phyloP scores from a whole-genome alignment of 805 yeast species.

The Sungouiella blattae region DNA sequence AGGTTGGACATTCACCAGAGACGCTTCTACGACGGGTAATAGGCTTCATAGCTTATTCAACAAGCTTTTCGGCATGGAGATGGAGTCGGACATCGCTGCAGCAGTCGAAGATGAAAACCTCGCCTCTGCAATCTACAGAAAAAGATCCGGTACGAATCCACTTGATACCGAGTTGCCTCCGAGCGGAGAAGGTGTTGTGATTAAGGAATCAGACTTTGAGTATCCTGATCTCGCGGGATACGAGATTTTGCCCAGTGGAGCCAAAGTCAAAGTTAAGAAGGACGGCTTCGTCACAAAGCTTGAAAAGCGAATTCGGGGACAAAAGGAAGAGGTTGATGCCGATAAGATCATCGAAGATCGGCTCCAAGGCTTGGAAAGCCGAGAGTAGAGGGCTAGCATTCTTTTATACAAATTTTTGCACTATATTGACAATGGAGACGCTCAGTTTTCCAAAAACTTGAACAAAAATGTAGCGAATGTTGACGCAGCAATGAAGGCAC shows the following conservation, averaged over 20 bases:
- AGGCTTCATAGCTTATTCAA: constrained; percentile 8
- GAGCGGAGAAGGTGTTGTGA: constrained; percentile 33
- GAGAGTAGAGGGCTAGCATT: constrained; percentile 3
- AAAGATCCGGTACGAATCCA: constrained; percentile 48
- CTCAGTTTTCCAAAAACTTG: constrained; percentile 33
- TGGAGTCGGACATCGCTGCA: constrained; percentile 7
- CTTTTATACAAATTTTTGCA: too few relatives aligned
- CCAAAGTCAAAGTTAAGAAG: constrained; percentile 44
- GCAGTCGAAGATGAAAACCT: constrained; percentile 11
- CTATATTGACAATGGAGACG: not conserved
- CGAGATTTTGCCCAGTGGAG: constrained; percentile 75
- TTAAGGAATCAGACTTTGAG: constrained; percentile 26
- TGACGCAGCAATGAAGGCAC: constrained; percentile 68
- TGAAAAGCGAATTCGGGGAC: constrained; percentile 35
- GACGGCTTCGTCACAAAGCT: constrained; percentile 22
- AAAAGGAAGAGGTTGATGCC: constrained; percentile 31
- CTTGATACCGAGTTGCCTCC: constrained; percentile 50
- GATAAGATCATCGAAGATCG: constrained; percentile 56
- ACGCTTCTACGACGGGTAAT: constrained; percentile 27
- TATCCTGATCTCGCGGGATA: constrained; percentile 32
- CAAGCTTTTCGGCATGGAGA: constrained; percentile 22
- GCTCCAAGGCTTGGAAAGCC: constrained; percentile 20
- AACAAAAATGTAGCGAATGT: constrained; percentile 60
- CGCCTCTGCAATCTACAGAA: constrained; percentile 39
- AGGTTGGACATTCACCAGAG: constrained; percentile 69